A percentile compares a stretch with the other conserved stretches of the same genome.
phyloP scores from a whole-genome alignment of 1,284 basidiomycete genomes.

The Moesziomyces globuligerus region DNA sequence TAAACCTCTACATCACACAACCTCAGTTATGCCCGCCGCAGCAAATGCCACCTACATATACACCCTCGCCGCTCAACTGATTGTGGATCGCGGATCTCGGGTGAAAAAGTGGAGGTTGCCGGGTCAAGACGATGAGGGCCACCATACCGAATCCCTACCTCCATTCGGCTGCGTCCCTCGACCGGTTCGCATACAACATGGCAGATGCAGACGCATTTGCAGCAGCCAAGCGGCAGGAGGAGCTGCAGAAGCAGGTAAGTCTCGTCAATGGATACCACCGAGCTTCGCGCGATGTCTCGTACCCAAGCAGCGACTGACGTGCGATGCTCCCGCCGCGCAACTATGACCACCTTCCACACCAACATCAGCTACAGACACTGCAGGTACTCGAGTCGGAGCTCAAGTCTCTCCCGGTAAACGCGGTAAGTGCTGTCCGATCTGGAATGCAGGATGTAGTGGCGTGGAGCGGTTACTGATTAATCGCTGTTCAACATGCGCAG shows the following conservation, averaged over 20 bases:
- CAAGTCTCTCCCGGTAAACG: slow-evolving; percentile 19
- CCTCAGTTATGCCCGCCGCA: slow-evolving; percentile 3
- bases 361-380: slow-evolving; percentile 33
- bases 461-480: too few relatives aligned
- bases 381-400: slow-evolving; percentile 37
- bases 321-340: too few relatives aligned
- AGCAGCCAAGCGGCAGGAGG: background rate
- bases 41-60: background rate
- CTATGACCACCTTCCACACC: background rate
- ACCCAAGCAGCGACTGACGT: too few relatives aligned
- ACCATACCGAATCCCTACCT: too few relatives aligned
- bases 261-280: too few relatives aligned
- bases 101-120: too few relatives aligned
- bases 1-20: slow-evolving; percentile 36
- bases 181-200: too few relatives aligned
- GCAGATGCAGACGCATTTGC: too few relatives aligned
- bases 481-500: slow-evolving; percentile 1
- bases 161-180: too few relatives aligned
- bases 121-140: too few relatives aligned
- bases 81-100: slow-evolving; percentile 5
- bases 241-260: background rate
- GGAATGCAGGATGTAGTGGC: too few relatives aligned
- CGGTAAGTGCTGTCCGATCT: slow-evolving; percentile 15
- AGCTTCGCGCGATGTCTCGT: too few relatives aligned
- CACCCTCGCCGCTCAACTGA: background rate